These are phyloP conservation scores for Rhododendron kiyosumense DNA, from an alignment of 148 eudicot genomes.

Conservation along the genomic window DNA sequence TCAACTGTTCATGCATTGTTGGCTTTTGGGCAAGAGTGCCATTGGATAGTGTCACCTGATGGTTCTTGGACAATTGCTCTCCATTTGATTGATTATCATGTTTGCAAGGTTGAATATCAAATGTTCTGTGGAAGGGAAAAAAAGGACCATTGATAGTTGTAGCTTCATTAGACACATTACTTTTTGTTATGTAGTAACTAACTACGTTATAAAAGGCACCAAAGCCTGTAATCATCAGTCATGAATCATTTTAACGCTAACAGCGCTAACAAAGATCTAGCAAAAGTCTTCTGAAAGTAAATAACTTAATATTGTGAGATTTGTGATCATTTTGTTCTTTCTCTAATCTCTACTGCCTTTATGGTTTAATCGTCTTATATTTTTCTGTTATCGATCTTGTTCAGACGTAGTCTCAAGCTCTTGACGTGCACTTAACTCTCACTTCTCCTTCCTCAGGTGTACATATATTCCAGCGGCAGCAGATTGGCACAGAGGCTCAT, in stretches of 20 bases:
- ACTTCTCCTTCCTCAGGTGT: conserved; percentile 47
- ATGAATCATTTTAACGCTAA: neutral
- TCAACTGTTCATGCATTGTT: neutral
- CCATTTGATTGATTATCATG: neutral
- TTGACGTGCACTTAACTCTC: neutral
- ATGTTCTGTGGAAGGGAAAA: neutral
- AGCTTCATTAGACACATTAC: neutral
- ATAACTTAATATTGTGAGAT: neutral
- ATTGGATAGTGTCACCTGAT: neutral
- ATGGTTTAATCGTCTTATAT: neutral
- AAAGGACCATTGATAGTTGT: neutral
- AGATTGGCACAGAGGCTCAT: conserved; percentile 86
- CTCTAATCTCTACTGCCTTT: neutral
- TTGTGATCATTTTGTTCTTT: neutral
- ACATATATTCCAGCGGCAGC: conserved; percentile 96
- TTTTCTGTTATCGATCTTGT: neutral
- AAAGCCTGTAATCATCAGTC: neutral
- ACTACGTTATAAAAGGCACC: neutral
- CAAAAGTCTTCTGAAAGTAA: neutral
- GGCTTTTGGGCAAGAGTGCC: neutral
- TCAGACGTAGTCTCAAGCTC: neutral
- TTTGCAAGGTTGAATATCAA: neutral
- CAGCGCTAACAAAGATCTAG: neutral
- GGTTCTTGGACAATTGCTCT: neutral
- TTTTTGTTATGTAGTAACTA: neutral